Base-by-base conservation (phyloP, 768 basidiomycete genomes). In the Leccinum rimulosum region DNA sequence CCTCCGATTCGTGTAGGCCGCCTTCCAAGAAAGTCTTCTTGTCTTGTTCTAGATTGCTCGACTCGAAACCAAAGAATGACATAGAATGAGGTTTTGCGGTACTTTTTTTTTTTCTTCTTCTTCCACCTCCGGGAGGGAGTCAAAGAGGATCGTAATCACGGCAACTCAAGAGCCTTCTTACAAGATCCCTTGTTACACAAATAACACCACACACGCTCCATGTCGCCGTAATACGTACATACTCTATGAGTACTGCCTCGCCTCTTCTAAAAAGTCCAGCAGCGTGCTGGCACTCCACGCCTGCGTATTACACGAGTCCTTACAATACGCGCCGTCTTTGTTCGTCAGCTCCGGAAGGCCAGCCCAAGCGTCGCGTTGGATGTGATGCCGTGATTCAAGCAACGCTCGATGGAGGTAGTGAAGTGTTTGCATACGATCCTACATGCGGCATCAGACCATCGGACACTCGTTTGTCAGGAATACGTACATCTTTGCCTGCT, bases 241-340 rank as follows among this genome's bases (percentile, higher is more conserved):
- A 4, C 7, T 30, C 57, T 63, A 72, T n/a, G 56, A 62, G 60
- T 64, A 59, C 54, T 25, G 62, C 36, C 55, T 62, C 56, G 90
- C 91, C 51, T 80, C 83, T 65, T 94, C 86, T 53, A 97, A 73
- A 72, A 95, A 91, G 76, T 97, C 95, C 28, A 98, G 78, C 62
- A 98, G 73, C 25, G 93, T 96, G 72, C 92, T 94, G 50, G 93
- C 85, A 68, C 92, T 94, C 97, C 96, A 98, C 4, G 96, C 97
- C 70, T 98, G 97, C 28, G 97, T 95, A 50, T 82, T 79, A 70
- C 96, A 98, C 50, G 93, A 94, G 73, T 98, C 95, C 54, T 73
- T 73, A 70, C 96, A 98, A 74, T 84, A 85, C 40, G 77, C 76
- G 11, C 95, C 96, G 61, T 94, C 82, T 70, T 83, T 83, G 73